Conservation (phyloP, 228 moss, liverwort and hornwort species). For the Sphagnum magellanicum region DNA sequence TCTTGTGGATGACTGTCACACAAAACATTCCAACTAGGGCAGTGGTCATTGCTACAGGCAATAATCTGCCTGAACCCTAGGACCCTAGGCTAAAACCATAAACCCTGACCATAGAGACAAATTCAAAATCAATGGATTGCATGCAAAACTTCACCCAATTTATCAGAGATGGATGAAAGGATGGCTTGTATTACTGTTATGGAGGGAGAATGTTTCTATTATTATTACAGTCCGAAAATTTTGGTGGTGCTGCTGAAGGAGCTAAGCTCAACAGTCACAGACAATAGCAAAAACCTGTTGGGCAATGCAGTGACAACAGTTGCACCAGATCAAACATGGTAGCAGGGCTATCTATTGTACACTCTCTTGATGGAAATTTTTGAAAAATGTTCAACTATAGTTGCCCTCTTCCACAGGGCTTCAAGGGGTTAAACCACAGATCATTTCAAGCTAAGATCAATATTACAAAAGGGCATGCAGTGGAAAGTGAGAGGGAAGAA, state of each 20-base stretch:
- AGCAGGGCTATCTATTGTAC: slow-evolving; percentile 68
- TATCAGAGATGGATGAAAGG: no score
- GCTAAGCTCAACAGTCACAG: slow-evolving; percentile 38
- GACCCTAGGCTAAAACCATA: no score
- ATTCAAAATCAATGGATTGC: no score
- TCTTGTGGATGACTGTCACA: no score
- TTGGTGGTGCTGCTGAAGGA: slow-evolving; percentile 14
- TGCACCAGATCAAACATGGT: slow-evolving; percentile 56
- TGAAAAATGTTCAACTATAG: slow-evolving; percentile 58
- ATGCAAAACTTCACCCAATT: no score
- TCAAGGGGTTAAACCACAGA: slow-evolving; percentile 32
- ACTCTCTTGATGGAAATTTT: slow-evolving; percentile 44
- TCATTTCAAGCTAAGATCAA: background rate
- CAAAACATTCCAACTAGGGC: no score
- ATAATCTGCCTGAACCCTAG: no score
- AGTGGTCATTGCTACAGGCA: no score
- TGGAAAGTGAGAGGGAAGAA: slow-evolving; percentile 23
- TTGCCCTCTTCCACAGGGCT: slow-evolving; percentile 51
- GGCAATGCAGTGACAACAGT: slow-evolving; percentile 39
- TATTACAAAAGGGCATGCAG: slow-evolving; percentile 43
- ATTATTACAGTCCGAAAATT: background rate
- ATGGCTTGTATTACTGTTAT: no score
- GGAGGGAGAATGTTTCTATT: no score
- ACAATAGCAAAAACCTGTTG: slow-evolving; percentile 46
- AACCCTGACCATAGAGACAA: no score